Percentiles rank a stretch among this genome's conserved stretches.
These are phyloP conservation scores for Haplographium delicatum DNA, from an alignment of 495 filamentous ascomycete genomes.

Conservation along the genomic window DNA sequence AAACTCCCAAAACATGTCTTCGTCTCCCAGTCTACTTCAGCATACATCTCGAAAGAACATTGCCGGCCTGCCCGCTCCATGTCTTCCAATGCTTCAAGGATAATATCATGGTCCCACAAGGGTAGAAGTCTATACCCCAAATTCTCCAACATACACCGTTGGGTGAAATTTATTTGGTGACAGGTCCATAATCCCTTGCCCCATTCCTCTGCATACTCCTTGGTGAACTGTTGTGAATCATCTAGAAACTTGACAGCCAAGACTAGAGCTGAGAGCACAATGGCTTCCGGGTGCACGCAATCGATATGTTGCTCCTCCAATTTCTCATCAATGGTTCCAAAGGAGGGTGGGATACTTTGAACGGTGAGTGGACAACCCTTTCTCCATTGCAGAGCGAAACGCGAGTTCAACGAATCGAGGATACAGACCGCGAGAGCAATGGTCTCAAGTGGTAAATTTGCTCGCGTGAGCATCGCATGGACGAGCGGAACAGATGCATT, in stretches of 20 bases:
- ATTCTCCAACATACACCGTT: slow-evolving; percentile 49
- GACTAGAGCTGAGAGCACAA: slow-evolving; percentile 43
- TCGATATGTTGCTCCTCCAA: slow-evolving; percentile 41
- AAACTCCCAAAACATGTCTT: slow-evolving; percentile 11
- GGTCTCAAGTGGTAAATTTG: slow-evolving; percentile 42
- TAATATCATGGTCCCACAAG: slow-evolving; percentile 40
- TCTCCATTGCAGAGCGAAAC: slow-evolving; percentile 49
- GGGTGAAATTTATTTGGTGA: slow-evolving; percentile 50
- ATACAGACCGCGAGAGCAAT: slow-evolving; percentile 50
- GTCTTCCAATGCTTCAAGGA: slow-evolving; percentile 43
- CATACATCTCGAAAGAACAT: slow-evolving; percentile 23
- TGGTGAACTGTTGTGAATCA: slow-evolving; percentile 39
- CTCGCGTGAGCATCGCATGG: slow-evolving; percentile 45
- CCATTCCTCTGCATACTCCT: slow-evolving; percentile 38
- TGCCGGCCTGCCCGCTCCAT: slow-evolving; percentile 45
- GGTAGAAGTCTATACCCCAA: slow-evolving; percentile 46
- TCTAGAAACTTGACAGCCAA: slow-evolving; percentile 50
- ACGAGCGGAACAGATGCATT: slow-evolving; percentile 43
- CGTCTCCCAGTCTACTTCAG: slow-evolving; percentile 9
- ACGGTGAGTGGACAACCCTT: slow-evolving; percentile 38
- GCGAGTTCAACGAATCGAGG: slow-evolving; percentile 46
- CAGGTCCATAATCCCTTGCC: slow-evolving; percentile 44
- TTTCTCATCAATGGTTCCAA: neutral
- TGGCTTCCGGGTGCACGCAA: slow-evolving; percentile 46
- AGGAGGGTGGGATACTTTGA: neutral